Evolutionary conservation across 2,329 filamentous ascomycete genomes (phyloP), one percentile per base, ranked within the genome.

Genomic region (Scedosporium dehoogii): DNA sequence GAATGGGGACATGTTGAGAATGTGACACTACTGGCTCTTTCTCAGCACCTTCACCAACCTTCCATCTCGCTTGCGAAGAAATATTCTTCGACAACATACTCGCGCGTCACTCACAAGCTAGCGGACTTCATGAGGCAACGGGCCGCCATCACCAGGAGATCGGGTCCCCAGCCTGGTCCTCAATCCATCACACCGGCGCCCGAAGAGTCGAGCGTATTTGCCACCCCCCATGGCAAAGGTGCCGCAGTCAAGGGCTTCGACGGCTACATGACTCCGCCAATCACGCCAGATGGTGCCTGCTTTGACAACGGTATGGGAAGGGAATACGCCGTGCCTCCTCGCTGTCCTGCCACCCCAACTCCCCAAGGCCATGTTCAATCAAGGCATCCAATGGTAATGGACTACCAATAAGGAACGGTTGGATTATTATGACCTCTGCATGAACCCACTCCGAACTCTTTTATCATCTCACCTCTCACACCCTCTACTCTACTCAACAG

Each of bases 241-340:
- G 79, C 83, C 60, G 75, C 78, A n/a, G 77, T 83, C 60, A 79
- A 80, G 60, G 81, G 86, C 66, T 84, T 86, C 44, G 83, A 91
- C 67, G 91, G 90, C 63, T 92, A 92, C 74, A 83, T 92, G 67
- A 94, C 91, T 16, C 91, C 91, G 27, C 91, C 91, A 1, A 93
- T 94, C 71, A 94, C 91, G 0, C 91, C 91, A 4, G 90, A 93
- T 65, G 84, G 85, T 6, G 79, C 82, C 60, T 79, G 77, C 67
- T 85, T 85, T 61, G 77, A 73, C 33, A 74, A 75, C 58, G 73
- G 76, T 58, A 73, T 75, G 68, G 72, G 73, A 59, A 81, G 81
- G 69, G 81, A 83, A 3, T 81, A 81, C 67, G 72, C 75, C 25
- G 61, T 79, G 33, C 78, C 81, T 18, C 79, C 81, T 23, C 78